A percentile compares a stretch with the other conserved stretches of the same genome.
These are phyloP conservation scores for Pontederia paniculata DNA, from an alignment of 176 grass and related monocot genomes.

Conservation along the genomic window DNA sequence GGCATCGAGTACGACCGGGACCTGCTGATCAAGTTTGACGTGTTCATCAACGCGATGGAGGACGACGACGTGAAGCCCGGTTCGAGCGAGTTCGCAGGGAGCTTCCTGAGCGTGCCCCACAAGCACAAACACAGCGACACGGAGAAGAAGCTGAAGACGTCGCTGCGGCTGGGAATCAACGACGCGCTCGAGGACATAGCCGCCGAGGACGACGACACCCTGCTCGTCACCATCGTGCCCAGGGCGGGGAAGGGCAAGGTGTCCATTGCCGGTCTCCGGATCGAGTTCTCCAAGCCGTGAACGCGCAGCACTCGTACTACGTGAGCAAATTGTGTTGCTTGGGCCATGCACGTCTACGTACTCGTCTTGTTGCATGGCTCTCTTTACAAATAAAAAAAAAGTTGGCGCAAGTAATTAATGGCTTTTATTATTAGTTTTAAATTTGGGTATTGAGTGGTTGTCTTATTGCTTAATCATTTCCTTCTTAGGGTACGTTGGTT, in stretches of 20 bases:
- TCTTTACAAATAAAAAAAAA: too few relatives aligned
- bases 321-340: too few relatives aligned
- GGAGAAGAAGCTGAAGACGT: constrained; percentile 12
- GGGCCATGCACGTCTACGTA: too few relatives aligned
- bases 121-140: constrained; percentile 8
- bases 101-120: constrained; percentile 43
- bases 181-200: constrained; percentile 48
- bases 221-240: constrained; percentile 49
- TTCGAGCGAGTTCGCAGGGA: constrained; percentile 43
- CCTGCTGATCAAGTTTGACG: constrained; percentile 65
- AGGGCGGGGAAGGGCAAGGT: constrained; percentile 23
- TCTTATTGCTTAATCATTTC: too few relatives aligned
- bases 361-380: too few relatives aligned
- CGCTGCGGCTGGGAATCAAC: constrained; percentile 41
- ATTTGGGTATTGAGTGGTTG: too few relatives aligned
- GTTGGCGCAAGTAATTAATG: too few relatives aligned
- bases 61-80: constrained; percentile 2
- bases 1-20: constrained; percentile 28
- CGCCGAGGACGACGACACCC: constrained; percentile 30
- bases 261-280: constrained; percentile 28
- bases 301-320: too few relatives aligned
- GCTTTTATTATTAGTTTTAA: too few relatives aligned
- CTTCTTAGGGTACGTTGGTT: too few relatives aligned
- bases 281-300: constrained; percentile 33
- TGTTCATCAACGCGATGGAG: constrained; percentile 30